These are phyloP conservation scores for Parmelia sp. DNA, from an alignment of 495 filamentous ascomycete species.

Conservation along the genomic window DNA sequence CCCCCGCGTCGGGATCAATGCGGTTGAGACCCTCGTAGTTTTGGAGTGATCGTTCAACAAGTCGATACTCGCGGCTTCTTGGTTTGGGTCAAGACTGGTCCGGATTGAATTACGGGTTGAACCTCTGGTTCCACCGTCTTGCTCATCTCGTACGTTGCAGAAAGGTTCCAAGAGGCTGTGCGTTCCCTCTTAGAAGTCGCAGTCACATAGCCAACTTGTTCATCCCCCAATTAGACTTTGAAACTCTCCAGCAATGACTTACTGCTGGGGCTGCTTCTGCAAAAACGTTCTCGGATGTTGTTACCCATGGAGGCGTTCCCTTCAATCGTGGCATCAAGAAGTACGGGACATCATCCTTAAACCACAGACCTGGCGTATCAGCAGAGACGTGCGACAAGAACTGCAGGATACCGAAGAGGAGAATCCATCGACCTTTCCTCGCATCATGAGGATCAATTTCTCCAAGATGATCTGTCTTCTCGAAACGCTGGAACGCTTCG, in stretches of 20 bases:
- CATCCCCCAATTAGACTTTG: neutral
- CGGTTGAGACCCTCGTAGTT: too few species aligned
- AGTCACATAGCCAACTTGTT: neutral
- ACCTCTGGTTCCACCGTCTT: neutral
- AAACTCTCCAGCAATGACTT: slow-evolving; percentile 2
- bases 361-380: slow-evolving; percentile 51
- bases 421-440: slow-evolving; percentile 60
- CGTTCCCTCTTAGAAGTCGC: neutral
- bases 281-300: slow-evolving; percentile 29
- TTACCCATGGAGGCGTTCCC: slow-evolving; percentile 50
- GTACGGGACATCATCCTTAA: slow-evolving; percentile 52
- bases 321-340: slow-evolving; percentile 52
- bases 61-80: too few species aligned
- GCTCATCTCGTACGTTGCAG: neutral
- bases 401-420: slow-evolving; percentile 65
- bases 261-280: neutral
- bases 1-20: too few species aligned
- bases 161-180: neutral
- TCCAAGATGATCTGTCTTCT: slow-evolving; percentile 47
- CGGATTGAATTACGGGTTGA: neutral
- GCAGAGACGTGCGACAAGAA: slow-evolving; percentile 57
- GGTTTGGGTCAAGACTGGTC: neutral
- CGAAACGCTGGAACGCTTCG: slow-evolving; percentile 54
- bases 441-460: slow-evolving; percentile 45
- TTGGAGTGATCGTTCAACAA: too few species aligned